Evolutionary conservation across 129 eudicot genomes (phyloP).

Genomic region (Artemisia annua): DNA sequence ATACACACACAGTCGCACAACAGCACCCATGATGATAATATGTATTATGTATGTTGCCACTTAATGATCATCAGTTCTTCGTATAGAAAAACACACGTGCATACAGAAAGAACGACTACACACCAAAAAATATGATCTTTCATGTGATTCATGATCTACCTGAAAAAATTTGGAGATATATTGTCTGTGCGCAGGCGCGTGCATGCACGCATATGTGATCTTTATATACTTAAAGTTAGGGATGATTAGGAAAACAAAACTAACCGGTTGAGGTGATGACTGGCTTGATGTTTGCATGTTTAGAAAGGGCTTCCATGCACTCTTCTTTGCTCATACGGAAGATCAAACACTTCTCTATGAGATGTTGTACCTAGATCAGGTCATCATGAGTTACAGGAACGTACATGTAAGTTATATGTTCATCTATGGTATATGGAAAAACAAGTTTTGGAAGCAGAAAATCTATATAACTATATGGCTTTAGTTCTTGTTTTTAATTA

Average conservation of each 20-base stretch:
- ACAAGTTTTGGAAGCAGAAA: neutral
- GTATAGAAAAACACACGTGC: neutral
- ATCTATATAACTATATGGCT: neutral
- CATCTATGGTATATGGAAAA: too few species aligned
- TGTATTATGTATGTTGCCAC: neutral
- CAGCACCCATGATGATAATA: neutral
- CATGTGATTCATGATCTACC: neutral
- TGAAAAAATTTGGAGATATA: neutral
- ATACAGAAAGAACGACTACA: slow-evolving; percentile 2
- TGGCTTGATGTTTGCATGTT: slow-evolving; percentile 80
- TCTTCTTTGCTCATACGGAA: slow-evolving; percentile 84
- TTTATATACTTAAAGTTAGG: neutral
- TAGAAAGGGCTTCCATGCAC: slow-evolving; percentile 85
- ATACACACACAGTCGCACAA: neutral
- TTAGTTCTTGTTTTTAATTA: neutral
- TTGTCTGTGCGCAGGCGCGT: slow-evolving; percentile 3
- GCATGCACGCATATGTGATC: slow-evolving; percentile 25
- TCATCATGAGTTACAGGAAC: neutral
- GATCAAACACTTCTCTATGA: slow-evolving; percentile 90
- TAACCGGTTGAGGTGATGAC: slow-evolving; percentile 84
- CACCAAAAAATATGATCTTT: neutral
- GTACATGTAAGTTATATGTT: neutral
- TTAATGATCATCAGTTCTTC: neutral
- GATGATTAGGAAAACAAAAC: neutral
- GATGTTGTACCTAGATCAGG: slow-evolving; percentile 70